These are phyloP conservation scores for Tremella mesenterica DNA, from an alignment of 768 basidiomycete genomes.

Conservation along the genomic window DNA sequence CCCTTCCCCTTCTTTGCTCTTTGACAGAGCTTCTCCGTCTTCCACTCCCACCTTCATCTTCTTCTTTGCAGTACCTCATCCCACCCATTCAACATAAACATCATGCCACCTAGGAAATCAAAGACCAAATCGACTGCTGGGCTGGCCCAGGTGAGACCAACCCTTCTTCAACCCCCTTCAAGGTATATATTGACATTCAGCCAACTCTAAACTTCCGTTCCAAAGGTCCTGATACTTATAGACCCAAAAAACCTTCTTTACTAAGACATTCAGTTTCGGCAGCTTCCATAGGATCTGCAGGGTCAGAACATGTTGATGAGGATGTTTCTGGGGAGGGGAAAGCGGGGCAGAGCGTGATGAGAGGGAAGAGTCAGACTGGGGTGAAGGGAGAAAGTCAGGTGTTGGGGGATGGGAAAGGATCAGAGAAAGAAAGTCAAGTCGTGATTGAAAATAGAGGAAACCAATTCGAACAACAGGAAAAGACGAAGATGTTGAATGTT, in stretches of 20 bases:
- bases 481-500: slow-evolving; percentile 42
- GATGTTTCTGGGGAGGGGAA: slow-evolving; percentile 1
- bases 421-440: too few species aligned
- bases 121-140: slow-evolving; percentile 20
- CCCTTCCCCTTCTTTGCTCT: too few species aligned
- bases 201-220: slow-evolving; percentile 27
- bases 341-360: neutral
- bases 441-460: slow-evolving; percentile 1
- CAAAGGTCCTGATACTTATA: slow-evolving; percentile 14
- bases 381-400: neutral
- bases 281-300: neutral
- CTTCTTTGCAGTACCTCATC: too few species aligned
- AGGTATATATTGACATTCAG: slow-evolving; percentile 5
- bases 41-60: too few species aligned
- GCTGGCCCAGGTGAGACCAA: slow-evolving; percentile 21
- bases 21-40: too few species aligned
- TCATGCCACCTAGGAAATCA: slow-evolving; percentile 4
- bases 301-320: neutral
- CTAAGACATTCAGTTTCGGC: neutral
- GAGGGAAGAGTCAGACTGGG: neutral
- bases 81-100: too few species aligned
- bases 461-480: slow-evolving; percentile 7
- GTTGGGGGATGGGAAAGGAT: slow-evolving; percentile 1
- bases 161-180: neutral
- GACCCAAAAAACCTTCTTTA: slow-evolving; percentile 5